A percentile compares a stretch with the other conserved stretches of the same genome.
phyloP scores from a whole-genome alignment of 148 eudicot genomes.

The Rhododendron mucronatum region DNA sequence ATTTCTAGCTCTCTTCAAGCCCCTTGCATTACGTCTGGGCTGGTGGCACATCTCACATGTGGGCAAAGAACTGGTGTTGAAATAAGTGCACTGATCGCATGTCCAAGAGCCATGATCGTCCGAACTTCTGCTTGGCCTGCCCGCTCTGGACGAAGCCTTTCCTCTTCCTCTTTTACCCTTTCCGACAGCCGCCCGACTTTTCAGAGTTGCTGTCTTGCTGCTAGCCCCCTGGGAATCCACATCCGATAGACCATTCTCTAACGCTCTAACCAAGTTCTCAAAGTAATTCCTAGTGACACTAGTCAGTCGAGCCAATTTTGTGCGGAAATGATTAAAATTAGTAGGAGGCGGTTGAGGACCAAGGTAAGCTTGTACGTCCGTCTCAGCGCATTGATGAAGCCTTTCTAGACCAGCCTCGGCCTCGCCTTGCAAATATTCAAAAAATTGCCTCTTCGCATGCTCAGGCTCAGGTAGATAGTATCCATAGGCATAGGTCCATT shows the following conservation, averaged over 20 bases:
- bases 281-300: constrained; percentile 69
- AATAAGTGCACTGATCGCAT: constrained; percentile 29
- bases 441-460: constrained; percentile 27
- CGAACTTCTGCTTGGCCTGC: constrained; percentile 26
- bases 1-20: too few species aligned
- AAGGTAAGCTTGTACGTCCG: constrained; percentile 16
- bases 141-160: constrained; percentile 35
- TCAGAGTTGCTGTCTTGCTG: constrained; percentile 39
- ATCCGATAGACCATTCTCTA: constrained; percentile 73
- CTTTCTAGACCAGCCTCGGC: constrained; percentile 23
- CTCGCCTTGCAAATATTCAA: constrained; percentile 56
- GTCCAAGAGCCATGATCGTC: constrained; percentile 51
- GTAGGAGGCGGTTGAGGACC: neutral
- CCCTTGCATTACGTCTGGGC: neutral
- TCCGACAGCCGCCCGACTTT: constrained; percentile 23
- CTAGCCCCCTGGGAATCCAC: constrained; percentile 48
- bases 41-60: constrained; percentile 17
- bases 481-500: constrained; percentile 55
- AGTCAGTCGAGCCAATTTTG: constrained; percentile 28
- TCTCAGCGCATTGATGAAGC: constrained; percentile 34
- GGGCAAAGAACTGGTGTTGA: constrained; percentile 7
- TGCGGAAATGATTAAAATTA: constrained; percentile 17
- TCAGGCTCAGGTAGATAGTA: constrained; percentile 36
- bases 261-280: constrained; percentile 74
- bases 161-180: constrained; percentile 43